These are phyloP conservation scores for Antrodiella citrinella DNA, from an alignment of 768 basidiomycete species.

Conservation along the genomic window DNA sequence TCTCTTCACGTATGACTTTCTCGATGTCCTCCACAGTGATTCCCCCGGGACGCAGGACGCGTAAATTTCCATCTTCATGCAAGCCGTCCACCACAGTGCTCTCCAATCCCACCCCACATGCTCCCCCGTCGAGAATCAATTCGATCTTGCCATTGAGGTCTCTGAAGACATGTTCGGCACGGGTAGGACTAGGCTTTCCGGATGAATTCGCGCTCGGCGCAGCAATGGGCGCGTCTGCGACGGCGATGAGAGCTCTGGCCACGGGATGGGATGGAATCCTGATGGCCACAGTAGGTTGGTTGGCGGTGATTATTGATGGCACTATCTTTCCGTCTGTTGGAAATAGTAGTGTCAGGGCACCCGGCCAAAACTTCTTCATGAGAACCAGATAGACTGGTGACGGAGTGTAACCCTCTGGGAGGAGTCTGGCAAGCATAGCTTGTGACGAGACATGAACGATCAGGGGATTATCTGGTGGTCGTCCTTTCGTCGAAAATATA, in stretches of 20 bases:
- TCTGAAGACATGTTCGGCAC: slow-evolving; percentile 71
- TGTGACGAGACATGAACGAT: slow-evolving; percentile 92
- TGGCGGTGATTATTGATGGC: slow-evolving; percentile 72
- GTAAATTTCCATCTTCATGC: slow-evolving; percentile 61
- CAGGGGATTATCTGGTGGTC: slow-evolving; percentile 93
- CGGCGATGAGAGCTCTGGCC: slow-evolving; percentile 79
- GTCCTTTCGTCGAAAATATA: slow-evolving; percentile 85
- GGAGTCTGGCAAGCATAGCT: slow-evolving; percentile 68
- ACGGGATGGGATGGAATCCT: slow-evolving; percentile 94
- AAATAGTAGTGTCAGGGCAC: slow-evolving; percentile 87
- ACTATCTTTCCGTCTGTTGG: slow-evolving; percentile 56
- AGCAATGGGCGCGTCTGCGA: slow-evolving; percentile 69
- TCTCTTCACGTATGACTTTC: slow-evolving; percentile 38
- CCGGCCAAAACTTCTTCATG: slow-evolving; percentile 90
- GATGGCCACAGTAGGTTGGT: slow-evolving; percentile 76
- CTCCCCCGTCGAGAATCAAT: slow-evolving; percentile 87
- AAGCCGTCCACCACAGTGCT: slow-evolving; percentile 93
- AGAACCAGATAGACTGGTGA: slow-evolving; percentile 62
- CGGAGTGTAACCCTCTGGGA: slow-evolving; percentile 57
- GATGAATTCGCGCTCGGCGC: slow-evolving; percentile 95
- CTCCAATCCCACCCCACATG: slow-evolving; percentile 86
- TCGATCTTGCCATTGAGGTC: slow-evolving; percentile 72
- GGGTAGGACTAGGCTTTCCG: slow-evolving; percentile 90
- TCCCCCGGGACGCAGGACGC: slow-evolving; percentile 87
- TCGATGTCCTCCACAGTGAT: slow-evolving; percentile 86